Percentiles rank a stretch among this genome's conserved stretches.
Evolutionary conservation across 768 basidiomycete species (phyloP).

Genomic region (Phaeotremella fagi): DNA sequence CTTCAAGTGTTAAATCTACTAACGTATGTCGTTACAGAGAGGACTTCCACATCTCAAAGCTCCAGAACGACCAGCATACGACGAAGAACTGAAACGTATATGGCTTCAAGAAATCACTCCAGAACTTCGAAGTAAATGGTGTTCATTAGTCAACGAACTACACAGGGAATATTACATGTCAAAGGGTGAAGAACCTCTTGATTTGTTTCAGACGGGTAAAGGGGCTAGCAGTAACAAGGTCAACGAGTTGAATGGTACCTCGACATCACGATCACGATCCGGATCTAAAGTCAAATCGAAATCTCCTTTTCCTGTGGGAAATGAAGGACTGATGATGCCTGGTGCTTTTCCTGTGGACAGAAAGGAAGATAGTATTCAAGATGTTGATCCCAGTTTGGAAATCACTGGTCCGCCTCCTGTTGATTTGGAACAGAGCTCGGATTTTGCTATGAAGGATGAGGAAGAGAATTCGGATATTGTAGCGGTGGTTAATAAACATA

Average conservation of each 20-base stretch:
- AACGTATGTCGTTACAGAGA: background rate
- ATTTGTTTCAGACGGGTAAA: background rate
- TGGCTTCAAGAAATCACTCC: slow-evolving; percentile 5
- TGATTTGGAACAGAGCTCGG: too few species aligned
- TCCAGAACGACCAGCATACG: slow-evolving; percentile 2
- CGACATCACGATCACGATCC: background rate
- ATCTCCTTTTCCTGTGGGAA: background rate
- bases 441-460: too few species aligned
- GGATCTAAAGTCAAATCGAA: background rate
- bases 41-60: background rate
- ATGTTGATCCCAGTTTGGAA: too few species aligned
- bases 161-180: background rate
- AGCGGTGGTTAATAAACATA: too few species aligned
- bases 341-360: too few species aligned
- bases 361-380: too few species aligned
- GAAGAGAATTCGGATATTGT: too few species aligned
- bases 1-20: too few species aligned
- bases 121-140: slow-evolving; percentile 12
- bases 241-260: background rate
- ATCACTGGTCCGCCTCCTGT: too few species aligned
- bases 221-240: background rate
- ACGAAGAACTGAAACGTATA: background rate
- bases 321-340: too few species aligned
- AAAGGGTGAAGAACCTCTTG: background rate
- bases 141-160: background rate